phyloP scores from a whole-genome alignment of 345 rosid genomes.

The Linum tenue region DNA sequence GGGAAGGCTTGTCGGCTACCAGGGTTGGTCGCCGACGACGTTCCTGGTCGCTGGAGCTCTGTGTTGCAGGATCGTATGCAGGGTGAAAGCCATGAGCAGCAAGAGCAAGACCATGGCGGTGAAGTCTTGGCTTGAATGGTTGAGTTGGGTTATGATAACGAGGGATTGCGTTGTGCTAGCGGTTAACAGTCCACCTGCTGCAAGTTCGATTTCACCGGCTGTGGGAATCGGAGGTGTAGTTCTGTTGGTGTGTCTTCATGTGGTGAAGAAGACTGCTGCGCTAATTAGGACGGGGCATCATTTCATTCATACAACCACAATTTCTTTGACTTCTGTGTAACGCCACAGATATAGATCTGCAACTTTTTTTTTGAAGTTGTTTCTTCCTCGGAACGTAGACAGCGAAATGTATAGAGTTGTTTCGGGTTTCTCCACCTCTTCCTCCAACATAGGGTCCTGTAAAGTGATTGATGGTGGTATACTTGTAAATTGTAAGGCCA shows the following conservation, averaged over 20 bases:
- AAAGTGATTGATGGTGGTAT: too few relatives aligned
- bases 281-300: slow-evolving; percentile 5
- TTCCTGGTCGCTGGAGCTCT: slow-evolving; percentile 43
- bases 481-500: too few relatives aligned
- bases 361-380: too few relatives aligned
- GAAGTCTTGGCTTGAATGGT: slow-evolving; percentile 25
- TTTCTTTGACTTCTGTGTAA: too few relatives aligned
- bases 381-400: too few relatives aligned
- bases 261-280: slow-evolving; percentile 20
- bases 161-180: slow-evolving; percentile 45
- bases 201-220: slow-evolving; percentile 18
- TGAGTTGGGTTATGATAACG: slow-evolving; percentile 40
- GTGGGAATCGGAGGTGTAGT: slow-evolving; percentile 38
- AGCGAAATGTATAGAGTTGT: too few relatives aligned
- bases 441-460: too few relatives aligned
- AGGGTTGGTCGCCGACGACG: slow-evolving; percentile 55
- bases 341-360: too few relatives aligned
- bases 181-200: slow-evolving; percentile 34
- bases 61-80: slow-evolving; percentile 40
- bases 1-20: slow-evolving; percentile 48
- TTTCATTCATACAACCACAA: too few relatives aligned
- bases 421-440: too few relatives aligned
- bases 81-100: slow-evolving; percentile 19
- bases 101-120: slow-evolving; percentile 13
- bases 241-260: slow-evolving; percentile 43